Conservation (phyloP, 1,284 basidiomycete genomes). For the Lentinula novae-zelandiae region DNA sequence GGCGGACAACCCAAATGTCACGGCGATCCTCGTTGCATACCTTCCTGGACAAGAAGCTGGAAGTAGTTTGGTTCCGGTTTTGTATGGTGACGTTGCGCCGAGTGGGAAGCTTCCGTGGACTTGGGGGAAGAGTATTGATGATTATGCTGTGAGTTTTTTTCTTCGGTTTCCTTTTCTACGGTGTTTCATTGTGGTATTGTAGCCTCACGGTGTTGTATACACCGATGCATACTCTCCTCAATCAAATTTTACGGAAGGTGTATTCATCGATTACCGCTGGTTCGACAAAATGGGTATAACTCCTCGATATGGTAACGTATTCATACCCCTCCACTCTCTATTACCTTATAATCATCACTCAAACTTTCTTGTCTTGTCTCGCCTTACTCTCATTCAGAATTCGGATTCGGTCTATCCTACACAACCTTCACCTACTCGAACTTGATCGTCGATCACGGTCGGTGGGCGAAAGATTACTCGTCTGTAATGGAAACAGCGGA, state of each 20-base stretch:
- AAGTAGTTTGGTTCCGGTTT: conserved; percentile 67
- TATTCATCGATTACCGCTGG: conserved; percentile 42
- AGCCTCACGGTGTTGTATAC: background rate
- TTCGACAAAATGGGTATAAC: conserved; percentile 11
- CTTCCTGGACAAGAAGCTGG: conserved; percentile 77
- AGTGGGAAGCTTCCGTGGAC: conserved; percentile 68
- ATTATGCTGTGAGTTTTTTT: conserved; percentile 25
- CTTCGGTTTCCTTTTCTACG: background rate
- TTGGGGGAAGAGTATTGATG: conserved; percentile 59
- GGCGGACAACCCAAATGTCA: conserved; percentile 26
- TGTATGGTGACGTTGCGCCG: conserved; percentile 73
- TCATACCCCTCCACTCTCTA: no score
- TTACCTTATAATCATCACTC: background rate
- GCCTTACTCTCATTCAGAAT: background rate
- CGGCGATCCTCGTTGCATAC: conserved; percentile 56
- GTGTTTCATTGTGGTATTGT: background rate
- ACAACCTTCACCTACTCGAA: conserved; percentile 8
- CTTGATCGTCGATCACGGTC: background rate
- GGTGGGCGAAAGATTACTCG: background rate
- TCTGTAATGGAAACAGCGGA: conserved; percentile 5
- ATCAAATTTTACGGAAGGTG: conserved; percentile 50
- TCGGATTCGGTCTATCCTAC: conserved; percentile 10
- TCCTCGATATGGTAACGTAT: conserved; percentile 11
- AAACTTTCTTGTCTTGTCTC: no score
- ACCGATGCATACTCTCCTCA: conserved; percentile 11